Evolutionary conservation across 331 rosid species (phyloP).

Genomic region (Quercus phellos): DNA sequence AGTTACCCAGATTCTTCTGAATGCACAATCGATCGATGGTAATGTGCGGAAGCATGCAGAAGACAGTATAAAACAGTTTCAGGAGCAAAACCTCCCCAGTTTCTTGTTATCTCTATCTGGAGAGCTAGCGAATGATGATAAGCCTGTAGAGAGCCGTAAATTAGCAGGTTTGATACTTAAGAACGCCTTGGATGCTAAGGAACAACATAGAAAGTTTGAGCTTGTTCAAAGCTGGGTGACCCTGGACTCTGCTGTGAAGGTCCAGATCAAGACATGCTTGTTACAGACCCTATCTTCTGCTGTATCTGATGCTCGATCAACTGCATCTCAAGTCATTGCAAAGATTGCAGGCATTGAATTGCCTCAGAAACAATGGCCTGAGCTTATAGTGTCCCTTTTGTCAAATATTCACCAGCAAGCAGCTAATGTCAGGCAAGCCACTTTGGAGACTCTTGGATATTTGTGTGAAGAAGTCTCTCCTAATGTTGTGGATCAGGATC

Average conservation of each 20-base stretch:
- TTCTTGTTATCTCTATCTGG: constrained; percentile 72
- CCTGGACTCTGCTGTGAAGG: constrained; percentile 47
- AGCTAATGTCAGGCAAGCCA: constrained; percentile 70
- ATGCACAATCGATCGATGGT: constrained; percentile 82
- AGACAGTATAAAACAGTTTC: constrained; percentile 72
- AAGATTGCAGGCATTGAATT: constrained; percentile 83
- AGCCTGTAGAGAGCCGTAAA: constrained; percentile 82
- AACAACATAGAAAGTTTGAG: constrained; percentile 68
- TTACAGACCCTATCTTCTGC: constrained; percentile 63
- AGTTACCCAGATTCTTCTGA: constrained; percentile 72
- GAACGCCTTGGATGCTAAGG: constrained; percentile 85
- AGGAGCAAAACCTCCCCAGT: constrained; percentile 84
- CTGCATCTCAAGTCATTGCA: constrained; percentile 81
- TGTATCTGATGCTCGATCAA: constrained; percentile 64
- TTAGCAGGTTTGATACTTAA: constrained; percentile 80
- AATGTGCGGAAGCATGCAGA: constrained; percentile 68
- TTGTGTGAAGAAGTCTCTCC: constrained; percentile 86
- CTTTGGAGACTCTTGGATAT: constrained; percentile 85
- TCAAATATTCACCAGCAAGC: constrained; percentile 76
- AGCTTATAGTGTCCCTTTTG: constrained; percentile 67
- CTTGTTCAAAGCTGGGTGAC: constrained; percentile 81
- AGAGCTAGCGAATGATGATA: constrained; percentile 73
- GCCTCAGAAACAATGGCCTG: constrained; percentile 88
- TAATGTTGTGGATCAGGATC: constrained; percentile 71
- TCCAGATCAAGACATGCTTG: constrained; percentile 63